phyloP scores from a whole-genome alignment of 2,329 filamentous ascomycete species.

The Hypoxylon sp. region DNA sequence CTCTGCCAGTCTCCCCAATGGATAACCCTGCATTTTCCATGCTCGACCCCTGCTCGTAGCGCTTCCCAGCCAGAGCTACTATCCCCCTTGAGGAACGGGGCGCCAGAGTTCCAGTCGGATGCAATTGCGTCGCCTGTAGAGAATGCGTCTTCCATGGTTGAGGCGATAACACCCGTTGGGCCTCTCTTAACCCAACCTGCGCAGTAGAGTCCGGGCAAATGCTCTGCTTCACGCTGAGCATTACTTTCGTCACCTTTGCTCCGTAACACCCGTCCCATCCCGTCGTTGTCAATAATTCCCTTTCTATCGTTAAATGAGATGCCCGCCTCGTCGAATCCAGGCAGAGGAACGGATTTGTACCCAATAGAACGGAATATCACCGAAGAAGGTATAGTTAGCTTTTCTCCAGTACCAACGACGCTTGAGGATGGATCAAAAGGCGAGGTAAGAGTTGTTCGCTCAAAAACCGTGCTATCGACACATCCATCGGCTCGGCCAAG shows the following conservation, averaged over 20 bases:
- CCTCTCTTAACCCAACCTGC: conserved; percentile 97
- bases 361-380: conserved; percentile 94
- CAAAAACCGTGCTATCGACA: conserved; percentile 77
- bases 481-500: conserved; percentile 60
- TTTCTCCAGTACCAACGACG: conserved; percentile 63
- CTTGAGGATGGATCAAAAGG: conserved; percentile 65
- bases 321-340: conserved; percentile 78
- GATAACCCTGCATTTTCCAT: conserved; percentile 71
- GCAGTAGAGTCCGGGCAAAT: conserved; percentile 82
- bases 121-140: conserved; percentile 85
- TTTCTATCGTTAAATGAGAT: conserved; percentile 81
- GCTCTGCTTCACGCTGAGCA: conserved; percentile 57
- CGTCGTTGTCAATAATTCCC: conserved; percentile 87
- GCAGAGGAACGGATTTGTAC: conserved; percentile 84
- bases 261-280: conserved; percentile 75
- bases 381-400: conserved; percentile 69
- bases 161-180: conserved; percentile 94
- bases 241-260: conserved; percentile 50
- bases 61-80: conserved; percentile 77
- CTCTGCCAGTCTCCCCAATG: conserved; percentile 86
- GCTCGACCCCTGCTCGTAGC: conserved; percentile 70
- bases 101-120: conserved; percentile 74
- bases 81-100: conserved; percentile 55
- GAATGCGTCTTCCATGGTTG: conserved; percentile 96
- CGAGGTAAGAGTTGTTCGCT: conserved; percentile 68